Evolutionary conservation across 116 monocot genomes (phyloP), one percentile per base, ranked within the genome.

Genomic region (Zostera marina): DNA sequence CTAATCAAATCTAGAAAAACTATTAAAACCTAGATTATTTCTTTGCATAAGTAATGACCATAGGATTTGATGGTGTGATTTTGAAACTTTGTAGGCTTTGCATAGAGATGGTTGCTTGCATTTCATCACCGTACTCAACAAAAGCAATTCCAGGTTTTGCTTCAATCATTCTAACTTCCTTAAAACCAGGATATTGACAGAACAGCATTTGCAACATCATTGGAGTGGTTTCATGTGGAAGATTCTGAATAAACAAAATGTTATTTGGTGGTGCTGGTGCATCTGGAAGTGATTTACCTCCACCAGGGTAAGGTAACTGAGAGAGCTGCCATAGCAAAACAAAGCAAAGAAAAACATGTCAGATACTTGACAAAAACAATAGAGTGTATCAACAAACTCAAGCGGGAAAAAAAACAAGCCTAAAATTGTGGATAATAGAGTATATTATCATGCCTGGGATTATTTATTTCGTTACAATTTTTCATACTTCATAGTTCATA

Each of bases 201-300:
- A 84, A 94, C 15, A 94, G 75, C 94, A 94, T 94, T 23, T 94
- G 88, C 39, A 88, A 73, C 93, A 94, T 88, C 84, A 94, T 77
- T 0, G 93, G 71, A 4, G 81, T 88, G 22, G 74, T 76, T 42
- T 93, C 93, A 4, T 84, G 84, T 0, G 93, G 88, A 38, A 93
- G 84, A 60, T 84, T 88, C 77, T 93, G 88, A 24, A 93, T 71
- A 60, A 93, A 93, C 49, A 93, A 54, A 8, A 93, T 93, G 72
- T 70, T 93, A 72, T 88, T 94, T 52, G 94, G 94, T 22, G 74
- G 68, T 2, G 80, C 78, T 22, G 81, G 84, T 13, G 67, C 80
- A 25, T 88, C 94, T 0, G 74, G 74, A 32, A 72, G 52, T 44
- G 66, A 53, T 63, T 78, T 88, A 6, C 69, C 63, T 14, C 77